Evolutionary conservation across 306 rosid genomes (phyloP), one percentile per base, ranked within the genome.

Genomic region (Lupinus albus): DNA sequence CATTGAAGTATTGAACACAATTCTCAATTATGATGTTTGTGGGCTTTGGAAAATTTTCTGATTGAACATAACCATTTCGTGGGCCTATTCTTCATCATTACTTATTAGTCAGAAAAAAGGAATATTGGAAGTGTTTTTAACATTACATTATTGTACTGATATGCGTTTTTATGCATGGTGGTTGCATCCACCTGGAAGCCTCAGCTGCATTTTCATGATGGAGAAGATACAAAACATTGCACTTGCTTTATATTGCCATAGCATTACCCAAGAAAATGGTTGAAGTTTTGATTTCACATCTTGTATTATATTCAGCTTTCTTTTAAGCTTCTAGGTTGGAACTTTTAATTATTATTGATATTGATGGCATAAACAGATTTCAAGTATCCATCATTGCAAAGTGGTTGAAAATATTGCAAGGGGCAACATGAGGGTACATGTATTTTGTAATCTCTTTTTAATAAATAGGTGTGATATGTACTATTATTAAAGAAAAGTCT

Each of bases 351-450:
- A 73, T 77, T 72, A 69, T 73, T 78, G 79, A 46, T 70, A 78
- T 70, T 65, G 85, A 77, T 87, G 73, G 25, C 81, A 73, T 39
- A 58, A 50, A 75, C 36, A 74, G 78, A 81, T 79, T 79, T 83
- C 88, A 81, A 83, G 83, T 83, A 79, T 77, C 56, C 71, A 85
- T 85, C 80, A 85, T 88, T 81, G 60, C 84, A 41, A 70, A 51
- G 61, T 57, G 57, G 82, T 70, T 81, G 77, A 33, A 51, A 68
- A 76, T 76, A 77, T 77, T 64, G 86, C 70, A 80, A 53, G 44
- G 21, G 11, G 14, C 39, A 83, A 76, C 55, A 81, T 67, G 78
- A 78, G 52, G 48, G 59, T 63, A 60, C 70, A 15, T 84, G 77
- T 47, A 38, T 5, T 14, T 33, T 25, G 25, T 45, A 48, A 13